Evolutionary conservation across 768 basidiomycete species (phyloP), one percentile per base, ranked within the genome.

Genomic region (Guyanaporus albipodus): DNA sequence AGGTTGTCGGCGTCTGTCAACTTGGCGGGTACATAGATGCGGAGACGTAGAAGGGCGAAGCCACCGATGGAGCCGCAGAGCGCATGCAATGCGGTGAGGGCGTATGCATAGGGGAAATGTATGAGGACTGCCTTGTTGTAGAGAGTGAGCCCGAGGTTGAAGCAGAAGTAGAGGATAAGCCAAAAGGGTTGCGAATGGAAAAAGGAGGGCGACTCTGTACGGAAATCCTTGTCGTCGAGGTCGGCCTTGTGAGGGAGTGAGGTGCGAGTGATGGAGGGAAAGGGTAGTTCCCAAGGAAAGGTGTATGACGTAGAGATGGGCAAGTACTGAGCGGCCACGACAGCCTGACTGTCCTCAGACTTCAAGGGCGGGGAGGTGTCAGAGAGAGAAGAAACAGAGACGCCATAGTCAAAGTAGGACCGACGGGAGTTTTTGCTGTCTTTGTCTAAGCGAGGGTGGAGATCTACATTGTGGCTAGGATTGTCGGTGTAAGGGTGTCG

Each of bases 111-210:
- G 0, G 96, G 96, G 62, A 98, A 98, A 46, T 78, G 80, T 43
- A 89, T 83, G 51, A 99, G 82, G 15, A 98, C 83, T 29, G 80
- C 76, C 68, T 99, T 99, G 78, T 99, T 99, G 69, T 91, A 96
- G 35, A 99, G 72, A 8, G 95, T 98, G 53, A 99, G 79, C 10
- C 80, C 78, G 23, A 98, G 82, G 67, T 97, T 98, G 76, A 94
- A 87, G 50, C 71, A 65, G 61, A 99, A 97, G 71, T 96, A 98
- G 50, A 91, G 72, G 4, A 66, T 55, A 15, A 97, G 77, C 90
- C 90, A 93, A 43, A 74, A 70, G 2, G 66, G 54, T 19, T 67
- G 60, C 4, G 68, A 70, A 4, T 57, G 52, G 42, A 50, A 56
- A 47, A 65, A 62, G 3, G 56, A 49, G 23, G 50, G 44, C 0